Evolutionary conservation across 2,329 filamentous ascomycete species (phyloP).

Genomic region (Xylariaceae sp.): DNA sequence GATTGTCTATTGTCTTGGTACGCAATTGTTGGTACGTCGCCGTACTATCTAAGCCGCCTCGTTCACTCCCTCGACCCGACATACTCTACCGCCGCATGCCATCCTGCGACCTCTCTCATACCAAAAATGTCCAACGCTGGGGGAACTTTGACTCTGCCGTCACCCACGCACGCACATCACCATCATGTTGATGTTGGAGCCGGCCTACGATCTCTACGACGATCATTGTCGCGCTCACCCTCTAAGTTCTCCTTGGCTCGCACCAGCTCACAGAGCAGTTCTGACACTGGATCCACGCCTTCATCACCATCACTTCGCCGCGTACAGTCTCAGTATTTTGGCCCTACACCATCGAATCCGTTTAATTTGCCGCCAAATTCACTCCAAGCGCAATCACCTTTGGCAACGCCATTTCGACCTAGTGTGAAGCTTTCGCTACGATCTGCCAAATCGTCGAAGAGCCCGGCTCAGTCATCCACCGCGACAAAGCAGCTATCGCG

Average conservation of each 20-base stretch:
- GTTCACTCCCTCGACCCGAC: conserved; percentile 6
- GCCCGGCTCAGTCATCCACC: conserved; percentile 31
- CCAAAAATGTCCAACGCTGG: conserved; percentile 41
- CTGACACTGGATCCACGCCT: conserved; percentile 45
- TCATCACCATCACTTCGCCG: conserved; percentile 39
- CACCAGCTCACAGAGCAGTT: conserved; percentile 40
- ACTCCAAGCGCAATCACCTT: conserved; percentile 39
- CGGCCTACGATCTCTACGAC: conserved; percentile 76
- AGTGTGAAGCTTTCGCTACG: conserved; percentile 63
- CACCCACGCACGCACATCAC: conserved; percentile 76
- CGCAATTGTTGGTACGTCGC: conserved; percentile 16
- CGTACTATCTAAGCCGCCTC: conserved; percentile 14
- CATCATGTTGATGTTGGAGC: conserved; percentile 75
- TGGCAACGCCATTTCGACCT: conserved; percentile 62
- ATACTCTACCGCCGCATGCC: conserved; percentile 9
- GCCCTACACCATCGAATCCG: conserved; percentile 36
- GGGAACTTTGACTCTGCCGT: conserved; percentile 74
- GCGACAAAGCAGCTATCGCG: conserved; percentile 49
- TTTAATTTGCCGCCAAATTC: conserved; percentile 26
- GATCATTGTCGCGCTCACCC: conserved; percentile 88
- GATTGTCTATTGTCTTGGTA: conserved; percentile 8
- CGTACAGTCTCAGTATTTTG: conserved; percentile 42
- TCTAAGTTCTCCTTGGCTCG: conserved; percentile 73
- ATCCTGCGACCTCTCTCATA: conserved; percentile 1
- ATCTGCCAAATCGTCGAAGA: conserved; percentile 57